Evolutionary conservation across 805 yeast species (phyloP).

Genomic region (Priceomyces medius): DNA sequence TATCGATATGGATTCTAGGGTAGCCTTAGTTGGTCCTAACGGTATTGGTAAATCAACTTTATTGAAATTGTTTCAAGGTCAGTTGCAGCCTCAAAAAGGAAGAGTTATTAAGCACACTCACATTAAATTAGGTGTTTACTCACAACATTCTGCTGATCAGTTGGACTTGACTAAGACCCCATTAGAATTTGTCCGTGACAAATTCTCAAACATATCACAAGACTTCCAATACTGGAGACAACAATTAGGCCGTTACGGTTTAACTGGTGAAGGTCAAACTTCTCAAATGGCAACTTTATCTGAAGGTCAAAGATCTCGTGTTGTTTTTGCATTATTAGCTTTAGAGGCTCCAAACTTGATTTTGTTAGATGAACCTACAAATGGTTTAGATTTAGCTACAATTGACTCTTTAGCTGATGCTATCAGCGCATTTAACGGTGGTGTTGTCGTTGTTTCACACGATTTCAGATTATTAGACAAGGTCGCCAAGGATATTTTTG

Average conservation of each 20-base stretch:
- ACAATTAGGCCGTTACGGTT: conserved; percentile 96
- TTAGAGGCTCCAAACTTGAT: conserved; percentile 93
- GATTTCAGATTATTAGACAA: conserved; percentile 97
- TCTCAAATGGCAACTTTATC: conserved; percentile 97
- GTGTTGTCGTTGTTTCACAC: conserved; percentile 98
- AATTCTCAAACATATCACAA: conserved; percentile 85
- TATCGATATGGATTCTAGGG: conserved; percentile 98
- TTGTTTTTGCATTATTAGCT: conserved; percentile 94
- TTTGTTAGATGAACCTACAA: conserved; percentile 98
- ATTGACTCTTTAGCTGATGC: conserved; percentile 98
- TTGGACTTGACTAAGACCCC: conserved; percentile 94
- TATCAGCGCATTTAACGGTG: conserved; percentile 91
- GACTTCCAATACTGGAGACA: conserved; percentile 99
- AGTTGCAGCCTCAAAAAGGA: conserved; percentile 83
- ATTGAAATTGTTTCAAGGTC: conserved; percentile 96
- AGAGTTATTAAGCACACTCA: conserved; percentile 97
- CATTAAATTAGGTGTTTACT: conserved; percentile 96
- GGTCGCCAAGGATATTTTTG: conserved; percentile 95
- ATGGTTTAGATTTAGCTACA: conserved; percentile 97
- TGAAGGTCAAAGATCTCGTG: conserved; percentile 99
- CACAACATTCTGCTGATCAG: conserved; percentile 98
- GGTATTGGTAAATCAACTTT: conserved; percentile 99
- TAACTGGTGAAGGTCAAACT: conserved; percentile 98
- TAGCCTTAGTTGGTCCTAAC: conserved; percentile 97
- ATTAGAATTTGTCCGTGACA: conserved; percentile 94